Conservation (phyloP, 306 rosid species). For the Dicorynia guianensis region DNA sequence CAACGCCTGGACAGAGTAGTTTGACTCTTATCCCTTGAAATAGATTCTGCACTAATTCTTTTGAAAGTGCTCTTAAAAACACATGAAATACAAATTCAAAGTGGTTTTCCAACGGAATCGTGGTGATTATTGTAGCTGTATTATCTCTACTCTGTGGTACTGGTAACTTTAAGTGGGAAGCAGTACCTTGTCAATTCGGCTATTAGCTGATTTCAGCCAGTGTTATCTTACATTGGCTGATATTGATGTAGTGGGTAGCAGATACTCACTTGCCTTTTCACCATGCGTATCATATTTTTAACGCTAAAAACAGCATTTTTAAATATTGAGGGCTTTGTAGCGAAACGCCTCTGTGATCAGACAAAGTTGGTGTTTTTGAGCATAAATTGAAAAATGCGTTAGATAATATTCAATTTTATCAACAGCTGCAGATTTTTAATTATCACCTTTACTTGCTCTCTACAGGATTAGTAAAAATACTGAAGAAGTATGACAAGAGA, state of each 20-base stretch:
- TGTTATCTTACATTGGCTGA: neutral
- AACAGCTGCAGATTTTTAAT: neutral
- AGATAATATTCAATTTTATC: neutral
- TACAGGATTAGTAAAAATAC: conserved; percentile 90
- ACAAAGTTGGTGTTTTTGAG: neutral
- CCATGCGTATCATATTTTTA: too few species aligned
- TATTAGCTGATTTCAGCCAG: neutral
- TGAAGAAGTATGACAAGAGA: conserved; percentile 97
- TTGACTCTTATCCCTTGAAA: conserved; percentile 16
- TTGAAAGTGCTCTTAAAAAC: conserved; percentile 20
- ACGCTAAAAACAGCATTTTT: conserved; percentile 5
- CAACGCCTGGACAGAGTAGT: conserved; percentile 6
- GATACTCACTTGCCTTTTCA: neutral
- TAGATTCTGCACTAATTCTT: conserved; percentile 15
- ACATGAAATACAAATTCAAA: conserved; percentile 27
- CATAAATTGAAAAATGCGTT: neutral
- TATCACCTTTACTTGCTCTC: conserved; percentile 16
- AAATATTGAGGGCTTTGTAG: conserved; percentile 11
- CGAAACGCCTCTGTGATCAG: neutral
- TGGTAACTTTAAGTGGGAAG: conserved; percentile 8
- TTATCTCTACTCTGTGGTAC: conserved; percentile 5
- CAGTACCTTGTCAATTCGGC: neutral
- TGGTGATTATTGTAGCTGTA: neutral
- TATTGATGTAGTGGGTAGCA: neutral
- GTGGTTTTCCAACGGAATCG: conserved; percentile 3